phyloP scores from a whole-genome alignment of 139 green algal species.

The Chlamydomonas incerta region DNA sequence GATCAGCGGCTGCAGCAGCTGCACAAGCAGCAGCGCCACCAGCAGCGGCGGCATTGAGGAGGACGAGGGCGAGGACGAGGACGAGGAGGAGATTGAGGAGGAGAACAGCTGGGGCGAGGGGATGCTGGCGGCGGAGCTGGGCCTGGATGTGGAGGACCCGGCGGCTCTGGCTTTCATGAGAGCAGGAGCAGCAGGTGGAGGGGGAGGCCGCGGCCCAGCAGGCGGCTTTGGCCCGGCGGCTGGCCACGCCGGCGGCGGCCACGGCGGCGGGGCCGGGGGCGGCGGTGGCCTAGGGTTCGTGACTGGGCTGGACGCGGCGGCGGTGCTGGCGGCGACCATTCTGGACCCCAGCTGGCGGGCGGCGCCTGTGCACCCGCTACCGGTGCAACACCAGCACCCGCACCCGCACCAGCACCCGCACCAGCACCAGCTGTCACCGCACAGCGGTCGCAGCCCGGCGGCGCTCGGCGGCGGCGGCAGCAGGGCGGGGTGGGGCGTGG shows the following conservation, averaged over 20 bases:
- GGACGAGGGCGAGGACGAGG: neutral
- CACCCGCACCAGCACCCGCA: no score
- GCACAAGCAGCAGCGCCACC: slow-evolving; percentile 2
- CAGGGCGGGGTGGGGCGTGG: no score
- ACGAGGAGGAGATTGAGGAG: neutral
- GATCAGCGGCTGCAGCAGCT: slow-evolving; percentile 1
- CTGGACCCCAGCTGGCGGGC: no score
- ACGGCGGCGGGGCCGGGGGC: no score
- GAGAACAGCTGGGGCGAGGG: neutral
- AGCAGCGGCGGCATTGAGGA: neutral
- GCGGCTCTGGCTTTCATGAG: neutral
- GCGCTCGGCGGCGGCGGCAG: no score
- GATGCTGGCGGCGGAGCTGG: neutral
- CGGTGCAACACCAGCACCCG: neutral
- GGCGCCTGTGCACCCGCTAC: no score
- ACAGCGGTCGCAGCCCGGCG: no score
- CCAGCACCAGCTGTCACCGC: neutral
- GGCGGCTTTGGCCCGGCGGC: no score
- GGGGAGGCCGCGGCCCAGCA: neutral
- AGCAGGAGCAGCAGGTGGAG: neutral
- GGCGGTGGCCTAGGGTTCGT: no score
- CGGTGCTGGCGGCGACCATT: no score
- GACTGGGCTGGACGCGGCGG: no score
- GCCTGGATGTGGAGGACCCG: neutral
- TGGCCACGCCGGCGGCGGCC: no score